These are phyloP conservation scores for Solanum virginianum DNA, from an alignment of 257 asterid genomes.

Conservation along the genomic window DNA sequence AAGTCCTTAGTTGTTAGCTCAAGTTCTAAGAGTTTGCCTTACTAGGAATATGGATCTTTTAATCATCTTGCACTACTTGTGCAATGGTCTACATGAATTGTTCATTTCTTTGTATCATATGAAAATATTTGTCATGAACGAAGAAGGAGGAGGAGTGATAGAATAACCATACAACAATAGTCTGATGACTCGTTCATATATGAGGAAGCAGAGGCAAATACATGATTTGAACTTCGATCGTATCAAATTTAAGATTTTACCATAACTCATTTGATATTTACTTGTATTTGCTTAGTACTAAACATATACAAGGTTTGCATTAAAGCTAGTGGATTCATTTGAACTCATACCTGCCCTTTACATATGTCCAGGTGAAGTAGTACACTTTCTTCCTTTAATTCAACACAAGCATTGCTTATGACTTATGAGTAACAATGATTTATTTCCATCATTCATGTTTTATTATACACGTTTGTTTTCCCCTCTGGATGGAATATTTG, in stretches of 20 bases:
- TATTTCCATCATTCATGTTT: not conserved
- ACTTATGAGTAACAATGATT: not conserved
- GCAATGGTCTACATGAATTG: not conserved
- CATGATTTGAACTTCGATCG: not conserved
- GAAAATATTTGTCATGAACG: not conserved
- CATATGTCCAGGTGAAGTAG: not conserved
- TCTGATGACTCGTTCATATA: not conserved
- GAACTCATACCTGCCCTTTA: not conserved
- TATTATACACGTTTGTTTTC: not conserved
- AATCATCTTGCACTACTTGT: conserved; percentile 1
- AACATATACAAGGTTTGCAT: not conserved
- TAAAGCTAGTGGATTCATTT: not conserved
- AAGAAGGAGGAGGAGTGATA: not conserved
- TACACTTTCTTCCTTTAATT: not conserved
- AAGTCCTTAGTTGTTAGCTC: conserved; percentile 59
- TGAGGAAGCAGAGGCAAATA: not conserved
- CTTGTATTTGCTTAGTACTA: not conserved
- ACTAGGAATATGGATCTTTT: not conserved
- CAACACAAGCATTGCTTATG: not conserved
- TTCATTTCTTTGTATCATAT: not conserved
- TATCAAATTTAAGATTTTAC: not conserved
- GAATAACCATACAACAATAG: not conserved
- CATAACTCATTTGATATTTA: not conserved
- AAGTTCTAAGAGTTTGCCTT: conserved; percentile 89
- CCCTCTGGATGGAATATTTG: not conserved